Evolutionary conservation across 2,329 filamentous ascomycete species (phyloP).

Genomic region (Thielaviopsis populi): DNA sequence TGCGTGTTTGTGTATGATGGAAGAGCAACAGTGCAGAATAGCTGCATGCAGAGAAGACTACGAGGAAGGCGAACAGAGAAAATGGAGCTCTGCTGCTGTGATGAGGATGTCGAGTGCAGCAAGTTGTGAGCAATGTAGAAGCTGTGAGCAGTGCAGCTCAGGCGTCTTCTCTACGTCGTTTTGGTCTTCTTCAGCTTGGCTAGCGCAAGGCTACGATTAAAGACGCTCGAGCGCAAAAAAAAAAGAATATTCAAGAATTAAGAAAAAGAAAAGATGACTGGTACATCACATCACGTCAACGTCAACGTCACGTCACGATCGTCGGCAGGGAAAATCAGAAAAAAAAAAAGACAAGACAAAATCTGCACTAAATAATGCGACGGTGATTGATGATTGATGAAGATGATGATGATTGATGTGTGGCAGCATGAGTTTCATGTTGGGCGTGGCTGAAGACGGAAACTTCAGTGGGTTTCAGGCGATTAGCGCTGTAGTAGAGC

Average conservation of each 20-base stretch:
- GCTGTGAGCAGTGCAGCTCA: too few species aligned
- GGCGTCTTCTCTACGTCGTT: not conserved
- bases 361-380: not conserved
- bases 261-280: not conserved
- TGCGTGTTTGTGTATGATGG: not conserved
- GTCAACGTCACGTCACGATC: not conserved
- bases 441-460: not conserved
- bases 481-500: not conserved
- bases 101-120: not conserved
- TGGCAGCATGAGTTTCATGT: not conserved
- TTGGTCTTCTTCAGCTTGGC: not conserved
- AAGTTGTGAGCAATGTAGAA: too few species aligned
- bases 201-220: constrained; percentile 1
- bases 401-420: not conserved
- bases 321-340: not conserved
- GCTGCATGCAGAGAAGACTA: not conserved
- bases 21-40: not conserved
- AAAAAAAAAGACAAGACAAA: too few species aligned
- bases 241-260: not conserved
- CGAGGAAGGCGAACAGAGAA: not conserved
- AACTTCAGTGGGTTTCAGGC: not conserved
- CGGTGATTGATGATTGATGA: not conserved
- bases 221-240: not conserved
- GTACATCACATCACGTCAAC: not conserved
- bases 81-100: not conserved